These are phyloP conservation scores for Alternaria triticina DNA, from an alignment of 2,329 filamentous ascomycete species.

Conservation along the genomic window DNA sequence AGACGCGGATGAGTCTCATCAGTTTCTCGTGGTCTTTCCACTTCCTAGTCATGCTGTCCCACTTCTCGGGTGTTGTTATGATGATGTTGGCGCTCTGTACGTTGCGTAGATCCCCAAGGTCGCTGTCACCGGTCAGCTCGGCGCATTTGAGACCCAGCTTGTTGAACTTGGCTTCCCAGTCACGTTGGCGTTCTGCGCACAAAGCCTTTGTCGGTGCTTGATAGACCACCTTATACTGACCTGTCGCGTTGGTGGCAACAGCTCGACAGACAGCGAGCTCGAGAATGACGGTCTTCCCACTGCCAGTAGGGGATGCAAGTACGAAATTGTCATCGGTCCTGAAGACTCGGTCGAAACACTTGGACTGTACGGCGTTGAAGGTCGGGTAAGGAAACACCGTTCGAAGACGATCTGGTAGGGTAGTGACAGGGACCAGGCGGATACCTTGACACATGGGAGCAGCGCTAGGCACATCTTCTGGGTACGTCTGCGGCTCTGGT, in stretches of 20 bases:
- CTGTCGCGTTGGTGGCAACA: slow-evolving; percentile 61
- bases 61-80: slow-evolving; percentile 87
- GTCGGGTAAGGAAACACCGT: slow-evolving; percentile 73
- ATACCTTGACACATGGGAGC: slow-evolving; percentile 63
- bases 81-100: slow-evolving; percentile 81
- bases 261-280: slow-evolving; percentile 83
- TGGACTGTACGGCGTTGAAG: slow-evolving; percentile 85
- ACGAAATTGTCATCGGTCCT: slow-evolving; percentile 76
- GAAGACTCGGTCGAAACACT: slow-evolving; percentile 73
- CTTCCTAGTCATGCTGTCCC: slow-evolving; percentile 87
- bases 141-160: slow-evolving; percentile 71
- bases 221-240: slow-evolving; percentile 80
- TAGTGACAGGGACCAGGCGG: slow-evolving; percentile 62
- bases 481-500: neutral
- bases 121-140: slow-evolving; percentile 83
- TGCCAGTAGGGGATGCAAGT: slow-evolving; percentile 81
- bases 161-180: slow-evolving; percentile 79
- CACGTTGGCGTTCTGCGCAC: slow-evolving; percentile 75
- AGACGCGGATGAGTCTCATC: slow-evolving; percentile 76
- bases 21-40: slow-evolving; percentile 82
- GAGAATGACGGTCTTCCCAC: slow-evolving; percentile 82
- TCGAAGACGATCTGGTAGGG: slow-evolving; percentile 72
- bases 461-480: slow-evolving; percentile 2
- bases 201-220: slow-evolving; percentile 85
- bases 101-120: slow-evolving; percentile 67